Percentiles rank a stretch among this genome's conserved stretches.
phyloP scores from a whole-genome alignment of 2,329 filamentous ascomycete species.

The Cladosporium phlei region DNA sequence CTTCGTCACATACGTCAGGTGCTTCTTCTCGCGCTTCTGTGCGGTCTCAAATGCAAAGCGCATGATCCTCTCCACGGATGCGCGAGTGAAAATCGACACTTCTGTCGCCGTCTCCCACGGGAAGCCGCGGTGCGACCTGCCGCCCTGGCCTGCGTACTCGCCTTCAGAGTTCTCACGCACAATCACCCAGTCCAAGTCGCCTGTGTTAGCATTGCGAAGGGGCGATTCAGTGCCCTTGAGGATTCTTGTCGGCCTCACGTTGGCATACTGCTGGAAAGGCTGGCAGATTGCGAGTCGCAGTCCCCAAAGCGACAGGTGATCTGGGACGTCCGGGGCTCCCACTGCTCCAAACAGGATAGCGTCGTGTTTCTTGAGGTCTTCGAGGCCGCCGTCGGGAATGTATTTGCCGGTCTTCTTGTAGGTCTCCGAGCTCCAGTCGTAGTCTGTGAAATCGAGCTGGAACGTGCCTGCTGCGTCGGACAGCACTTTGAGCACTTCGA shows the following conservation, averaged over 20 bases:
- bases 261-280: slow-evolving; percentile 54
- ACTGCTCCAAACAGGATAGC: slow-evolving; percentile 67
- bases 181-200: slow-evolving; percentile 63
- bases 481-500: slow-evolving; percentile 56
- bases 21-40: slow-evolving; percentile 51
- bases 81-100: slow-evolving; percentile 59
- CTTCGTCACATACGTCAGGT: slow-evolving; percentile 61
- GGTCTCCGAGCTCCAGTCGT: slow-evolving; percentile 63
- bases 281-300: slow-evolving; percentile 53
- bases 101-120: slow-evolving; percentile 60
- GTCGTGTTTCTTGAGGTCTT: slow-evolving; percentile 55
- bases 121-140: slow-evolving; percentile 54
- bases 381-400: slow-evolving; percentile 57
- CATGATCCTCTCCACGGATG: slow-evolving; percentile 56
- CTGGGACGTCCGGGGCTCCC: slow-evolving; percentile 48
- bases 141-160: slow-evolving; percentile 62
- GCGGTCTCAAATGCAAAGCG: slow-evolving; percentile 61
- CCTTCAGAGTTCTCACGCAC: slow-evolving; percentile 64
- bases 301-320: slow-evolving; percentile 55
- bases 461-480: slow-evolving; percentile 52
- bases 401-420: slow-evolving; percentile 64
- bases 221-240: slow-evolving; percentile 58
- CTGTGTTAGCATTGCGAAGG: slow-evolving; percentile 48
- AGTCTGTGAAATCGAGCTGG: slow-evolving; percentile 56
- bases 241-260: slow-evolving; percentile 56